Evolutionary conservation across 164 flowering plant species (phyloP).

Genomic region (Berberis vulgaris): DNA sequence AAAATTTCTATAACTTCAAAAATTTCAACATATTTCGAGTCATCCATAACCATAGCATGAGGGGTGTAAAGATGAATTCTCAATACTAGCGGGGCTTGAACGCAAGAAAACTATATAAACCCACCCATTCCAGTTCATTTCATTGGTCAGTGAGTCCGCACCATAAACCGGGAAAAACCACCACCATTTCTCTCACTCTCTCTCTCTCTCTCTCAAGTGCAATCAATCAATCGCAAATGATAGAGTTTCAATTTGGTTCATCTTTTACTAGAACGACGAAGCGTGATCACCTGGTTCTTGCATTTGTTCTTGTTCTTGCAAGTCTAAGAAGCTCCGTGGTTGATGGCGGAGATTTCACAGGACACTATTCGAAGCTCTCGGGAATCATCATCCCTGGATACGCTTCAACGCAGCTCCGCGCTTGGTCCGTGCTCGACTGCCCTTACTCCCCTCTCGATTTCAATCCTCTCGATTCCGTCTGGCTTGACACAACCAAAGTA

Average conservation of each 20-base stretch:
- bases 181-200: slow-evolving; percentile 1
- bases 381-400: slow-evolving; percentile 93
- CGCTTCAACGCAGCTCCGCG: slow-evolving; percentile 95
- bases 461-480: slow-evolving; percentile 95
- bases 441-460: slow-evolving; percentile 98
- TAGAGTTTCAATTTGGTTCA: no score
- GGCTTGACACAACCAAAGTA: slow-evolving; percentile 96
- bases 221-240: no score
- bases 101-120: no score
- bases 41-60: no score
- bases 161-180: not conserved
- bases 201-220: slow-evolving; percentile 7
- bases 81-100: no score
- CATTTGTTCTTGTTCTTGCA: slow-evolving; percentile 13
- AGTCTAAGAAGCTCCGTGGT: slow-evolving; percentile 4
- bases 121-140: no score
- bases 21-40: no score
- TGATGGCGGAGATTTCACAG: slow-evolving; percentile 25
- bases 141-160: not conserved
- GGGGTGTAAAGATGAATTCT: no score
- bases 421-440: slow-evolving; percentile 95
- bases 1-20: no score
- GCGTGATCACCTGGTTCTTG: slow-evolving; percentile 6
- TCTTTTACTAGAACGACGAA: no score
- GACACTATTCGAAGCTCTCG: slow-evolving; percentile 67